Conservation (phyloP, 2,329 filamentous ascomycete species). For the Calonectria naviculata region DNA sequence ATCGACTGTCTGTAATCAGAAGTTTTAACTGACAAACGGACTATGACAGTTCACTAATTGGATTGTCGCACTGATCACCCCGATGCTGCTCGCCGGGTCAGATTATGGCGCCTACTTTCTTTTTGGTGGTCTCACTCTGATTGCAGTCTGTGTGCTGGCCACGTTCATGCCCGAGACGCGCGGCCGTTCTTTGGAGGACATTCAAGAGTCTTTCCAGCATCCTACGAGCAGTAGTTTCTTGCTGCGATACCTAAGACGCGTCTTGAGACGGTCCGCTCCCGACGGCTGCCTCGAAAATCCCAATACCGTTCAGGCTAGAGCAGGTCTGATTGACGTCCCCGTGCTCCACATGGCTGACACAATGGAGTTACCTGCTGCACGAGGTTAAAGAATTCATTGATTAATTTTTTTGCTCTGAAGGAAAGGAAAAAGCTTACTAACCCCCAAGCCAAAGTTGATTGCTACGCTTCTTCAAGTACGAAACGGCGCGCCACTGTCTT, state of each 20-base stretch:
- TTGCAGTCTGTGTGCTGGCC: conserved; percentile 46
- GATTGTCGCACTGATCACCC: conserved; percentile 54
- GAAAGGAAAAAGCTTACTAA: not conserved
- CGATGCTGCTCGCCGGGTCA: conserved; percentile 47
- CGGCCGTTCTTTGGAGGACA: conserved; percentile 30
- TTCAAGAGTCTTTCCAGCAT: not conserved
- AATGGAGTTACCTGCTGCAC: not conserved
- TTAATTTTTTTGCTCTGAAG: not conserved
- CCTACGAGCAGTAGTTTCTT: not conserved
- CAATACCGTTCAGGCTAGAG: not conserved
- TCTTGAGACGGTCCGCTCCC: not conserved
- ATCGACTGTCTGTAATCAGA: not conserved
- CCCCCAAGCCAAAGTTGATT: no score
- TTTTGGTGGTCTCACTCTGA: conserved; percentile 49
- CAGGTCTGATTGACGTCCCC: not conserved
- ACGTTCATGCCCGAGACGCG: conserved; percentile 53
- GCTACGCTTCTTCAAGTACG: conserved; percentile 34
- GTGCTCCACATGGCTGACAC: not conserved
- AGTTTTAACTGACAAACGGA: conserved; percentile 35
- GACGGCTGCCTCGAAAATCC: not conserved
- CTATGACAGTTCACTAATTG: conserved; percentile 55
- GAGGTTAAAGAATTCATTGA: not conserved
- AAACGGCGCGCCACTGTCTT: not conserved
- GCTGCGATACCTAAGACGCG: not conserved
- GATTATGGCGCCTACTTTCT: conserved; percentile 55